These are phyloP conservation scores for Ajuga chamaepitys DNA, from an alignment of 257 asterid species.

Conservation along the genomic window DNA sequence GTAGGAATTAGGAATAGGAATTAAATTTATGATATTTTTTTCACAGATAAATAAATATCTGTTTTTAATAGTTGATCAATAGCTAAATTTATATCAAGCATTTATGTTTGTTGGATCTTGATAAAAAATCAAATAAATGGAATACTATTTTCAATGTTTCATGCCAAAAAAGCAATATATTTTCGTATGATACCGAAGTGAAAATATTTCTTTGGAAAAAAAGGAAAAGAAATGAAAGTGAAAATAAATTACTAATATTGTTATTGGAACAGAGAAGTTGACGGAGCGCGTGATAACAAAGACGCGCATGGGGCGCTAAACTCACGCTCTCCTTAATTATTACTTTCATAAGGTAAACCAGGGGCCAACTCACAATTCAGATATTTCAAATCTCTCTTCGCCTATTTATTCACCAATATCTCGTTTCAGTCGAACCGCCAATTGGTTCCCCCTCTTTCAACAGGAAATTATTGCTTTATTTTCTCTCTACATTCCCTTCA, in stretches of 20 bases:
- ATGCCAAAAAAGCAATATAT: too few species aligned
- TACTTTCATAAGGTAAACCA: neutral
- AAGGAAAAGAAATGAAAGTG: too few species aligned
- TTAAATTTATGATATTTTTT: too few species aligned
- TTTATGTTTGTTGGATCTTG: too few species aligned
- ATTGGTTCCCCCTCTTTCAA: constrained; percentile 5
- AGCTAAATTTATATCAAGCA: too few species aligned
- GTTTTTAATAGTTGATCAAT: too few species aligned
- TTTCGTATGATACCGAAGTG: too few species aligned
- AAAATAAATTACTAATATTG: neutral
- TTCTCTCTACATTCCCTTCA: neutral
- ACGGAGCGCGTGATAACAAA: constrained; percentile 11
- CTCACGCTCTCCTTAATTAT: neutral
- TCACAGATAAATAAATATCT: too few species aligned
- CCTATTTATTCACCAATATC: constrained; percentile 3
- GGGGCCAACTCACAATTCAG: neutral
- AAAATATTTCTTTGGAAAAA: too few species aligned
- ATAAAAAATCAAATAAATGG: too few species aligned
- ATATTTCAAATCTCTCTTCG: constrained; percentile 4
- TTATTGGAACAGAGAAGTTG: constrained; percentile 13
- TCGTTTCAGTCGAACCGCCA: constrained; percentile 1
- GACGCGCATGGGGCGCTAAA: neutral
- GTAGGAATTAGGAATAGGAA: too few species aligned
- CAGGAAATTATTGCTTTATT: neutral
- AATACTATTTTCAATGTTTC: too few species aligned